Base-by-base conservation (phyloP, 2,329 filamentous ascomycete genomes). In the Pestalotiopsis sp. region DNA sequence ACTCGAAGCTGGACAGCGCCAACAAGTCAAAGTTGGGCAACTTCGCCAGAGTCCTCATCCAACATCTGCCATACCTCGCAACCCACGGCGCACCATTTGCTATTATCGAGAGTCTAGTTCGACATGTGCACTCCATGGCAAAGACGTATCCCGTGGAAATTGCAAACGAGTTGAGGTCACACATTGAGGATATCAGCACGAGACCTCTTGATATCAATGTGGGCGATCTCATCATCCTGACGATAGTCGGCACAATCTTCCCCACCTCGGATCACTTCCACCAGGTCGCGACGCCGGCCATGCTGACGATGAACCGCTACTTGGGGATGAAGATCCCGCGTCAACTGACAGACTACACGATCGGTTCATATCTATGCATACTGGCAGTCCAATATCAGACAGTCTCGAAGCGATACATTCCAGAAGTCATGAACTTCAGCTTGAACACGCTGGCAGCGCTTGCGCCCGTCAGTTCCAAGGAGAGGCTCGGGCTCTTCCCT, bases 221-320 rank as follows among this genome's bases (percentile, higher is more conserved):
- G 73, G 93, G 93, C 20, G 95, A 99, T 75, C 81, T 99, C 23
- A 82, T 94, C 25, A 82, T 97, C n/a, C 83, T 99, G 45, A 95
- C 93, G 0, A 94, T 93, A 0, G 89, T 98, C 69, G 90, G 91
- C 55, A 90, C 90, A 2, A 92, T 97, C 66, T 99, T 97, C 76
- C 95, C 96, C 4, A 97, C 96, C 0, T 98, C 95, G 0, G 96
- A 99, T 80, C 95, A 98, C 81, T 99, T 98, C 80, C 96, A 99
- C 76, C 92, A 96, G 74, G 93, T 98, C 45, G 92, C 94, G 55
- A 99, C 96, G 1, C 96, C 96, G 2, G 92, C 95, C 0, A 92
- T 94, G 80, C 88, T 98, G 4, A 88, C 91, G n/a, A 93, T 98
- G 80, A 88, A 88, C 13, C 90, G 93, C 67, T 98, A 93, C 80